Evolutionary conservation across 441 rosid species (phyloP), one percentile per base, ranked within the genome.

Genomic region (Populus hybrid): DNA sequence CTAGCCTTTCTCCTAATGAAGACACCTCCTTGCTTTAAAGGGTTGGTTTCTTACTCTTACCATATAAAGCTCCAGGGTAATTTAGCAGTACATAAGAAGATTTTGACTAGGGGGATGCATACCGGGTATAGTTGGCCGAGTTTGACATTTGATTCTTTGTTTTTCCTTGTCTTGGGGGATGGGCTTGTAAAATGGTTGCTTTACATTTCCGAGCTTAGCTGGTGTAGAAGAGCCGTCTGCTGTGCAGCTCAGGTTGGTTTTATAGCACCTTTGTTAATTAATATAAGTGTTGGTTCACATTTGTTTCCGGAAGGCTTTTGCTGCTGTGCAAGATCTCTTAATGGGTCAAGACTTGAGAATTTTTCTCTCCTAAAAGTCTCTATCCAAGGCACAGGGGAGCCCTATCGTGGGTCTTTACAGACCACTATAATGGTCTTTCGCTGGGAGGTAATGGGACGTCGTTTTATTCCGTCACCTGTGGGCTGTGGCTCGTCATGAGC

Each of bases 11-110:
- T 59, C 36, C 35, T 14, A 77, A 73, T 71, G 81, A 76, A 64
- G 73, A 69, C n/a, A 26, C 76, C 76, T 64, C 75, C 78, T 73
- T 12, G 71, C 67, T 68, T 80, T 63, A 61, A 33, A 76, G 80
- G 82, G 78, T 33, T 74, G 84, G 76, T 74, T 73, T 77, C 69
- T 38, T 79, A 3, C 24, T 61, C 14, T 3, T 79, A 61, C 72
- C 74, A 74, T 77, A 83, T 65, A 79, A 79, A 82, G 79, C 75
- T 83, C 82, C 76, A 75, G 33, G 86, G 90, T 87, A 88, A 85
- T 86, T 78, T 87, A 87, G 87, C 73, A 76, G 90, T 84, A 82
- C 80, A 83, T 90, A 87, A 63, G 81, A 74, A 80, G 85, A 79
- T 85, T 86, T 87, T 87, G 90, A 75, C 66, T 71, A 69, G 81